These are phyloP conservation scores for Populus pruinosa DNA, from an alignment of 345 rosid genomes.

Conservation along the genomic window DNA sequence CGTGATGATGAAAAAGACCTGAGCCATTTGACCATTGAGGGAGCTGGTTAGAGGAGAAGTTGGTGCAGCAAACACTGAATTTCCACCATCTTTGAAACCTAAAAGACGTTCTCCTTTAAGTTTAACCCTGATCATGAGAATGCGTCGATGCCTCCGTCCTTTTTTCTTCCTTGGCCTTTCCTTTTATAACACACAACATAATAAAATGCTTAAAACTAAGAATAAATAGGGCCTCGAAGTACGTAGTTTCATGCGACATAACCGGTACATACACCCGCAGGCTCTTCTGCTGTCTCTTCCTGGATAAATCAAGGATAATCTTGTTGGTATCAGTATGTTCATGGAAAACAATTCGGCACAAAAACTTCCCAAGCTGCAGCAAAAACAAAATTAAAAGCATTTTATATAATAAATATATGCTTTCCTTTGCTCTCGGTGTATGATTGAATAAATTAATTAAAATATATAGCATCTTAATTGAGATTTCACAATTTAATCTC, in stretches of 20 bases:
- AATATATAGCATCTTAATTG: neutral
- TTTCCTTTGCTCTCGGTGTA: no score
- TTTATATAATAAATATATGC: no score
- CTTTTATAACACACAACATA: no score
- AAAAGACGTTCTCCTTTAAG: constrained; percentile 7
- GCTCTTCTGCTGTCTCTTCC: neutral
- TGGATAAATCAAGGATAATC: neutral
- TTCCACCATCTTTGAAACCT: constrained; percentile 26
- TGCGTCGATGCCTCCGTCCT: constrained; percentile 19
- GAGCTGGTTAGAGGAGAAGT: constrained; percentile 46
- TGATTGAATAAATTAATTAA: no score
- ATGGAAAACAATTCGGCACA: neutral
- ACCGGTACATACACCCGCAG: neutral
- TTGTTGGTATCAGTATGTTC: neutral
- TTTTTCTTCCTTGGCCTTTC: constrained; percentile 15
- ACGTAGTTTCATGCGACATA: neutral
- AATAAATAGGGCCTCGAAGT: neutral
- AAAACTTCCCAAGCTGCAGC: neutral
- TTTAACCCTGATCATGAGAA: constrained; percentile 2
- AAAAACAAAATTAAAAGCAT: no score
- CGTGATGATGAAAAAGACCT: constrained; percentile 10
- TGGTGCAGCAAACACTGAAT: constrained; percentile 39
- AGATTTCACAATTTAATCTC: neutral
- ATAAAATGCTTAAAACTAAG: neutral
- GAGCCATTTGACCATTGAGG: constrained; percentile 34